phyloP scores from a whole-genome alignment of 345 rosid species.

The Corchorus capsularis region DNA sequence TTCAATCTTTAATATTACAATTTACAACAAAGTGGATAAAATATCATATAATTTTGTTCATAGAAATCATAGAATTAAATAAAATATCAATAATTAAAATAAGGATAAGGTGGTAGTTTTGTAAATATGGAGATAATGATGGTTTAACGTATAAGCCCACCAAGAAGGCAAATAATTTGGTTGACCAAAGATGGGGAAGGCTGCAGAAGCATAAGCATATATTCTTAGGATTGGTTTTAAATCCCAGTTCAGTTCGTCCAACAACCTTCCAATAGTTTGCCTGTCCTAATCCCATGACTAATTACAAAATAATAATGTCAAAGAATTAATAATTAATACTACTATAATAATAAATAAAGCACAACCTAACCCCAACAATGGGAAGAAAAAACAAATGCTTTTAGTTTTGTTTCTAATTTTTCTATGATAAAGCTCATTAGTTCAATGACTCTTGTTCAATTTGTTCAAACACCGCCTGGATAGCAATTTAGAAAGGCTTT shows the following conservation, averaged over 20 bases:
- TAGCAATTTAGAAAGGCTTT: slow-evolving; percentile 21
- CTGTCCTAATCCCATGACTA: slow-evolving; percentile 29
- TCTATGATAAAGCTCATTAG: slow-evolving; percentile 14
- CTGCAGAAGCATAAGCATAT: background rate
- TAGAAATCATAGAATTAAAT: background rate
- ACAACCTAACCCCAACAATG: slow-evolving; percentile 27
- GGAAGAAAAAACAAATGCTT: background rate
- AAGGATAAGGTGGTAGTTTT: background rate
- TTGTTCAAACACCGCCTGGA: slow-evolving; percentile 22
- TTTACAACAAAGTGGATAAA: background rate
- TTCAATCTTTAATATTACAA: too few species aligned
- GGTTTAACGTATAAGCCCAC: background rate
- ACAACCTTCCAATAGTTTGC: slow-evolving; percentile 42
- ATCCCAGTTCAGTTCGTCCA: slow-evolving; percentile 38
- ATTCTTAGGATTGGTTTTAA: background rate
- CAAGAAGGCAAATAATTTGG: background rate
- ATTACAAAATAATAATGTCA: background rate
- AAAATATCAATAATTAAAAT: background rate
- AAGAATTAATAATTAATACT: background rate
- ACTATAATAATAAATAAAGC: background rate
- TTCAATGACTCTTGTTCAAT: slow-evolving; percentile 15
- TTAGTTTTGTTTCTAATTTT: slow-evolving; percentile 5
- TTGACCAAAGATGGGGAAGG: slow-evolving; percentile 13
- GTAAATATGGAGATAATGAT: slow-evolving; percentile 21
- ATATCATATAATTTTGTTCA: background rate